A percentile compares a stretch with the other conserved stretches of the same genome.
These are phyloP conservation scores for Rauvolfia tetraphylla DNA, from an alignment of 257 asterid genomes.

Conservation along the genomic window DNA sequence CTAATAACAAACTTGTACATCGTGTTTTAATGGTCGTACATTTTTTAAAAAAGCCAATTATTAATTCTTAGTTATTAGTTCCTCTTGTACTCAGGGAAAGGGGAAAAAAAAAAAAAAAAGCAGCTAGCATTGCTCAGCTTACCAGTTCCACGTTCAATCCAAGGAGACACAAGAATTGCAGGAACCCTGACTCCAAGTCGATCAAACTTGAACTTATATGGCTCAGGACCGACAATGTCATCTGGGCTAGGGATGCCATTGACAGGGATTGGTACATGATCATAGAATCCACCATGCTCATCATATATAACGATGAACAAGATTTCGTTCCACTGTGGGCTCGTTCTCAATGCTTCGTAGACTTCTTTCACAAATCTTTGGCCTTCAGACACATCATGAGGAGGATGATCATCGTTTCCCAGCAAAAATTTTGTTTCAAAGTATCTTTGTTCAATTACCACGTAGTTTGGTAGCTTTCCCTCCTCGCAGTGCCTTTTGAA, in stretches of 20 bases:
- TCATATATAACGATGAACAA: conserved; percentile 53
- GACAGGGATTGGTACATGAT: conserved; percentile 64
- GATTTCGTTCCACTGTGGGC: conserved; percentile 71
- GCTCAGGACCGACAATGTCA: conserved; percentile 48
- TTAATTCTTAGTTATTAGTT: too few species aligned
- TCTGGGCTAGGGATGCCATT: conserved; percentile 64
- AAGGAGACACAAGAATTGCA: conserved; percentile 59
- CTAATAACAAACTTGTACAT: background rate
- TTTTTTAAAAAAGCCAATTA: too few species aligned
- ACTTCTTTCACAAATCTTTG: conserved; percentile 57
- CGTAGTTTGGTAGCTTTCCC: conserved; percentile 74
- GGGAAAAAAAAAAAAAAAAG: too few species aligned
- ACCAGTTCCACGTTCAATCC: conserved; percentile 78
- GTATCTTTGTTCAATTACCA: conserved; percentile 61
- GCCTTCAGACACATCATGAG: conserved; percentile 66
- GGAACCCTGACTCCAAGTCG: conserved; percentile 73
- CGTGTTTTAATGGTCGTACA: background rate
- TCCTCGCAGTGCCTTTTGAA: conserved; percentile 66
- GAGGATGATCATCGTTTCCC: conserved; percentile 77
- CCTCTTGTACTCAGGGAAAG: too few species aligned
- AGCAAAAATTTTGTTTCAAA: conserved; percentile 47
- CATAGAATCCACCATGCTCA: conserved; percentile 77
- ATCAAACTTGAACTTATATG: conserved; percentile 54
- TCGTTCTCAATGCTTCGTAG: conserved; percentile 58
- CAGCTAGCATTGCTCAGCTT: too few species aligned